phyloP scores from a whole-genome alignment of 1,284 basidiomycete genomes.

The Pseudozyma sp. region DNA sequence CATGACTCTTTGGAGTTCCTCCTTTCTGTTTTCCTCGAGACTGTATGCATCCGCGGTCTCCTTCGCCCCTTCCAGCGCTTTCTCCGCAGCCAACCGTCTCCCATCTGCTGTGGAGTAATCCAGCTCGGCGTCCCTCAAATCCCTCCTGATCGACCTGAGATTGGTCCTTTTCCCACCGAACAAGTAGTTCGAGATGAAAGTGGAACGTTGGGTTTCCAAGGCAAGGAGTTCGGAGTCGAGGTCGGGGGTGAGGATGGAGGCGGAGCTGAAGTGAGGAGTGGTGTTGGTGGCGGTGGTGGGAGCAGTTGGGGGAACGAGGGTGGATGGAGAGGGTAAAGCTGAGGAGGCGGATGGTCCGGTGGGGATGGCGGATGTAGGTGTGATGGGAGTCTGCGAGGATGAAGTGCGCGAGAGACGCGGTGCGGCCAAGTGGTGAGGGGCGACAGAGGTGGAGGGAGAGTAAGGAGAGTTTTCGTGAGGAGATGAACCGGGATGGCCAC shows the following conservation, averaged over 20 bases:
- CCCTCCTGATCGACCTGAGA: neutral
- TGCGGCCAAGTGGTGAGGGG: constrained; percentile 8
- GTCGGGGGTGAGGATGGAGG: constrained; percentile 24
- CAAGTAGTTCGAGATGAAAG: constrained; percentile 19
- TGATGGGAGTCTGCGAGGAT: constrained; percentile 26
- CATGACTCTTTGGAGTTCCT: constrained; percentile 24
- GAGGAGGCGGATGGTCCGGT: constrained; percentile 6
- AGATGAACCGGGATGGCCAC: constrained; percentile 18
- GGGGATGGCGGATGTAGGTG: constrained; percentile 11
- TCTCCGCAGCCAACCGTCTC: constrained; percentile 12
- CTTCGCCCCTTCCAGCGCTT: constrained; percentile 24
- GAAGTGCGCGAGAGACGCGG: constrained; percentile 37
- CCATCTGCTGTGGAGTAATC: constrained; percentile 3
- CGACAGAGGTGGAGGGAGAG: constrained; percentile 24
- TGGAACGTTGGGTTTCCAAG: constrained; percentile 13
- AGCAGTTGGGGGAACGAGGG: neutral
- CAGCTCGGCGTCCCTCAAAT: constrained; percentile 25
- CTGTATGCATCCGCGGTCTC: constrained; percentile 44
- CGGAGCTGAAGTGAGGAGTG: constrained; percentile 17
- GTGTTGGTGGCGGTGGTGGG: neutral
- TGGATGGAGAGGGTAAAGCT: constrained; percentile 14
- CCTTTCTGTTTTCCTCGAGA: constrained; percentile 46
- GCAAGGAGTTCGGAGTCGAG: constrained; percentile 34
- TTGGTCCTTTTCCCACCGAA: constrained; percentile 11
- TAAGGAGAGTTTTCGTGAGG: constrained; percentile 34